These are phyloP conservation scores for Xylariales sp. DNA, from an alignment of 2,329 filamentous ascomycete genomes.

Conservation along the genomic window DNA sequence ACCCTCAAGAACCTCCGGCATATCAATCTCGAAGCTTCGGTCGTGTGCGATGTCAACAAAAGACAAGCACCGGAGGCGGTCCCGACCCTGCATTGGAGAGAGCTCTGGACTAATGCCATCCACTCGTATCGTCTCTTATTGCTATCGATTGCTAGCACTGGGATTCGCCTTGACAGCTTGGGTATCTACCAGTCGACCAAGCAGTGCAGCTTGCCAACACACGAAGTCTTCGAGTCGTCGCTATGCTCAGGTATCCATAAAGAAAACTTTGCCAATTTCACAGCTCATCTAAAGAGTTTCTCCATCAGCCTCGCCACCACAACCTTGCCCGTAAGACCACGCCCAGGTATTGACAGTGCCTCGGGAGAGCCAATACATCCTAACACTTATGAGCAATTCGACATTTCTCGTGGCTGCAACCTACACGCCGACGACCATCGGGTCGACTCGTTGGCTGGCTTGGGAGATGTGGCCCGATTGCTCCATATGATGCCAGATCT, in stretches of 20 bases:
- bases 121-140: neutral
- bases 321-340: neutral
- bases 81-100: neutral
- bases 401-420: neutral
- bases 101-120: neutral
- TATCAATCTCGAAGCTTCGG: neutral
- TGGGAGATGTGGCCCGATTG: neutral
- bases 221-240: neutral
- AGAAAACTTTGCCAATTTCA: neutral
- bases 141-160: neutral
- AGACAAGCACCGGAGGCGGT: neutral
- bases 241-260: neutral
- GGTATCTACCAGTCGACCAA: neutral
- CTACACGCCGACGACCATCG: neutral
- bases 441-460: neutral
- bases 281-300: neutral
- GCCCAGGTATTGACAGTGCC: neutral
- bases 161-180: neutral
- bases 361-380: neutral
- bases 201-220: neutral
- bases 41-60: neutral
- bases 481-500: neutral
- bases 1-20: neutral
- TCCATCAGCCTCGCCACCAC: conserved; percentile 1
- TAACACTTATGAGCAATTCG: neutral